Conservation (phyloP, 495 filamentous ascomycete genomes). For the Aspergillus bertholletiae region DNA sequence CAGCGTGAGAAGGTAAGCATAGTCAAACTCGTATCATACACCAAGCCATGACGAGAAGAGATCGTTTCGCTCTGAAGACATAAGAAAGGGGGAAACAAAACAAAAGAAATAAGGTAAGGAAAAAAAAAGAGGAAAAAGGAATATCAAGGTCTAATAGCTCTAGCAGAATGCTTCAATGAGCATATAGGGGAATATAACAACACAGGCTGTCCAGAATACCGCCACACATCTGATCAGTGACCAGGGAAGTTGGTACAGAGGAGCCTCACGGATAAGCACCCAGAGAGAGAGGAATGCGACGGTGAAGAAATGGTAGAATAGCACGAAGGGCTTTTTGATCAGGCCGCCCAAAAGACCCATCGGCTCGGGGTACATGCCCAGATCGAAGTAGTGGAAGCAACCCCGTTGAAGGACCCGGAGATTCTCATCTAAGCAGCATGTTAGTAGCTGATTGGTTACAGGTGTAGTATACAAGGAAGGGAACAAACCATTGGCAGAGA, state of each 20-base stretch:
- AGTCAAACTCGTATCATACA: not conserved
- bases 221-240: conserved; percentile 56
- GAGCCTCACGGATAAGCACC: conserved; percentile 58
- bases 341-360: conserved; percentile 81
- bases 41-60: not conserved
- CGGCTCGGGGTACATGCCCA: conserved; percentile 73
- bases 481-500: conserved; percentile 71
- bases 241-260: conserved; percentile 56
- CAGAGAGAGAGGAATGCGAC: conserved; percentile 89
- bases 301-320: conserved; percentile 91
- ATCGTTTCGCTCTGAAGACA: not conserved
- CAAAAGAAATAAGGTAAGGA: too few relatives aligned
- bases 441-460: conserved; percentile 4
- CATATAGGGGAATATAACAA: conserved; percentile 86
- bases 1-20: conserved; percentile 3
- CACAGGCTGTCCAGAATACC: conserved; percentile 83
- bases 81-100: too few relatives aligned
- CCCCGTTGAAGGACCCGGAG: conserved; percentile 80
- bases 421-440: conserved; percentile 49
- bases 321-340: conserved; percentile 69
- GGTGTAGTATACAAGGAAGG: not conserved
- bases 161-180: conserved; percentile 33
- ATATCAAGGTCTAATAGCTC: conserved; percentile 2
- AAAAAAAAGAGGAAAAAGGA: not conserved
- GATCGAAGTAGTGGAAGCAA: conserved; percentile 90